Evolutionary conservation across 495 filamentous ascomycete genomes (phyloP).

Genomic region (Apodospora peruviana): DNA sequence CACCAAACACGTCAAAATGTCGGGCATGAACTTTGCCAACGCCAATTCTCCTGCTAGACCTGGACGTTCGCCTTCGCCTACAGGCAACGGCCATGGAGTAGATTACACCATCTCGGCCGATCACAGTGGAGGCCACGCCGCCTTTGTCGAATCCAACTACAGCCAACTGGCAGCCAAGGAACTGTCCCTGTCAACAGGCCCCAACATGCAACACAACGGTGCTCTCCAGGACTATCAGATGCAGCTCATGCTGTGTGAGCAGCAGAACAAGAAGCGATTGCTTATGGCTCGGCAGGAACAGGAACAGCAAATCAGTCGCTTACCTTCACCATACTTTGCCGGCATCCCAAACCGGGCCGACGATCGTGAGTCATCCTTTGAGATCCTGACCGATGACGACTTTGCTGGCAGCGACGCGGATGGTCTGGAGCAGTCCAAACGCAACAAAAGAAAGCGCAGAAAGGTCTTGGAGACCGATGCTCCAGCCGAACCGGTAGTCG

Average conservation of each 20-base stretch:
- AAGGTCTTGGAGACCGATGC: too few species aligned
- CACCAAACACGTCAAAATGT: too few species aligned
- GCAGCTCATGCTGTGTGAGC: slow-evolving; percentile 97
- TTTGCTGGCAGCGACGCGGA: background rate
- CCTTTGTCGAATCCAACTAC: background rate
- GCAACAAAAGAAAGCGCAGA: background rate
- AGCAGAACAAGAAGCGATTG: slow-evolving; percentile 94
- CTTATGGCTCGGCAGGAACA: slow-evolving; percentile 97
- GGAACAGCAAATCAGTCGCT: slow-evolving; percentile 43
- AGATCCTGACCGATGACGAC: too few species aligned
- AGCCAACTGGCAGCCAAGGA: background rate
- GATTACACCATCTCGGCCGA: background rate
- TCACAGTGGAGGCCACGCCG: background rate
- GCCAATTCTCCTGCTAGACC: too few species aligned
- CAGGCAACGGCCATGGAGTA: too few species aligned
- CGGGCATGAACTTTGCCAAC: too few species aligned
- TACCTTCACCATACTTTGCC: background rate
- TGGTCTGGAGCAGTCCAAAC: background rate
- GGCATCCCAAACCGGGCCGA: background rate
- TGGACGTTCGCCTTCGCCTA: too few species aligned
- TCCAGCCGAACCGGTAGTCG: background rate
- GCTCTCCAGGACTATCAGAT: slow-evolving; percentile 98
- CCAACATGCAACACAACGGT: slow-evolving; percentile 58
- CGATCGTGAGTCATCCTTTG: too few species aligned
- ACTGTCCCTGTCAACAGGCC: too few species aligned